phyloP scores from a whole-genome alignment of 2,329 filamentous ascomycete genomes.

The Corynespora cassiicola region DNA sequence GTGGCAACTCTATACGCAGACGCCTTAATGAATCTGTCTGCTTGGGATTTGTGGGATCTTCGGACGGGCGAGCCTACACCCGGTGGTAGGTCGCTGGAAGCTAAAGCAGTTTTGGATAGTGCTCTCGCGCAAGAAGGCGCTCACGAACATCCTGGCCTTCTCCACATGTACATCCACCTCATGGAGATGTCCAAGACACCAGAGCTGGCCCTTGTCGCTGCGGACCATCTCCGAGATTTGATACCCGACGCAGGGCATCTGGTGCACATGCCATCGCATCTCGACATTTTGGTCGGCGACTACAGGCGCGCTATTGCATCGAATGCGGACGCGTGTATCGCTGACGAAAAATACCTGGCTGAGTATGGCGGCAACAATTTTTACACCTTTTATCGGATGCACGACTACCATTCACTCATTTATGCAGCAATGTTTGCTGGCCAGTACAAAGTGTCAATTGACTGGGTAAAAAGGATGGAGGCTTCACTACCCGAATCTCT shows the following conservation, averaged over 20 bases:
- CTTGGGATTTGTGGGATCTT: slow-evolving; percentile 70
- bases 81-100: slow-evolving; percentile 64
- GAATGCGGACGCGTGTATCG: slow-evolving; percentile 70
- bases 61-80: slow-evolving; percentile 62
- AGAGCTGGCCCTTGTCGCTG: slow-evolving; percentile 66
- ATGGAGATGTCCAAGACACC: slow-evolving; percentile 77
- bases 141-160: slow-evolving; percentile 68
- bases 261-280: slow-evolving; percentile 78
- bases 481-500: slow-evolving; percentile 67
- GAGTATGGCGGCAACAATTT: slow-evolving; percentile 70
- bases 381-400: slow-evolving; percentile 77
- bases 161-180: slow-evolving; percentile 79
- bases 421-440: slow-evolving; percentile 82
- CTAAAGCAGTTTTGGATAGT: slow-evolving; percentile 64
- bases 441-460: slow-evolving; percentile 66
- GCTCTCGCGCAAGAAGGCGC: slow-evolving; percentile 60
- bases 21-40: slow-evolving; percentile 69
- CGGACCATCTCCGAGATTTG: slow-evolving; percentile 68
- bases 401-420: slow-evolving; percentile 77
- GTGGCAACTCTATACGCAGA: slow-evolving; percentile 70
- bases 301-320: slow-evolving; percentile 71
- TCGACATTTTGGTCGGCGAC: slow-evolving; percentile 76
- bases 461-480: slow-evolving; percentile 67
- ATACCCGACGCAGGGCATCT: slow-evolving; percentile 75
- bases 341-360: slow-evolving; percentile 71